Percentiles rank a stretch among this genome's conserved stretches.
Conservation (phyloP, 768 basidiomycete genomes). For the Chiua virens region DNA sequence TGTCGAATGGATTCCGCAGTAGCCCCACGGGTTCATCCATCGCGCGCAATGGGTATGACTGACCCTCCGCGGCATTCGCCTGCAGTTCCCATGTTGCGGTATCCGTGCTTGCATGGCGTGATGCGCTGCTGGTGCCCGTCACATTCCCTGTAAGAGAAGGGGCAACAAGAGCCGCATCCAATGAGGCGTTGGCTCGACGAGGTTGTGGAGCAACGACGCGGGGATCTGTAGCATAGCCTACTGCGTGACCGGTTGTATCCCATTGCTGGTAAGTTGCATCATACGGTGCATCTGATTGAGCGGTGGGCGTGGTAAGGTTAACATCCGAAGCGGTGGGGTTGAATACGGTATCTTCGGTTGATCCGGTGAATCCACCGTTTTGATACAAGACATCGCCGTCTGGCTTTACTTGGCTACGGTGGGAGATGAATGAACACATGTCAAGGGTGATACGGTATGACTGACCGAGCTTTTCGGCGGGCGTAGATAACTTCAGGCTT, state of each 20-base stretch:
- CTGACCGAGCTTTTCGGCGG: slow-evolving; percentile 67
- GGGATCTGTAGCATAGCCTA: slow-evolving; percentile 47
- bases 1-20: slow-evolving; percentile 28
- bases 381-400: slow-evolving; percentile 33
- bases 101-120: slow-evolving; percentile 31
- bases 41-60: slow-evolving; percentile 22
- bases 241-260: slow-evolving; percentile 49
- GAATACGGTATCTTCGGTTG: slow-evolving; percentile 34
- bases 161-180: slow-evolving; percentile 13
- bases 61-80: slow-evolving; percentile 26
- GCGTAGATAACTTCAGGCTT: slow-evolving; percentile 70
- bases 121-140: slow-evolving; percentile 1
- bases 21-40: slow-evolving; percentile 14
- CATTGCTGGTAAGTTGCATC: slow-evolving; percentile 46
- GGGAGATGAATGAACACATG: slow-evolving; percentile 2
- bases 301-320: slow-evolving; percentile 34
- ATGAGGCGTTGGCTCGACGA: slow-evolving; percentile 21
- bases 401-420: slow-evolving; percentile 57
- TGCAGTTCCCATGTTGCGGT: slow-evolving; percentile 31
- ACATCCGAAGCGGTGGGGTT: slow-evolving; percentile 41
- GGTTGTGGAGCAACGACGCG: slow-evolving; percentile 54
- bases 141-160: slow-evolving; percentile 14
- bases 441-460: neutral
- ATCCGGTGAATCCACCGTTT: slow-evolving; percentile 27
- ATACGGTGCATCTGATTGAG: slow-evolving; percentile 32